Conservation (phyloP, 225 moss, liverwort and hornwort genomes). For the Sphagnum tenellum region DNA sequence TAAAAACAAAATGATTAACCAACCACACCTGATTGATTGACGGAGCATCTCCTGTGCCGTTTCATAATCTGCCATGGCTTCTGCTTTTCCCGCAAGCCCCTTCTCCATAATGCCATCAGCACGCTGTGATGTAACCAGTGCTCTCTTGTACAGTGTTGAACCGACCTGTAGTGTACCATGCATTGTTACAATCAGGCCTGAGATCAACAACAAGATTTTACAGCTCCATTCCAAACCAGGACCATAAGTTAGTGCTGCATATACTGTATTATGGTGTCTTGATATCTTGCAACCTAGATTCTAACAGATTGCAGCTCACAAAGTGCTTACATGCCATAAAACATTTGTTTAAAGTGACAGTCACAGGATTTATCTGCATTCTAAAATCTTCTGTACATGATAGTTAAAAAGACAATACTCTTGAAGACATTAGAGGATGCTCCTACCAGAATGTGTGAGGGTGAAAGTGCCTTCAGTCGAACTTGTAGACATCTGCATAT, state of each 20-base stretch:
- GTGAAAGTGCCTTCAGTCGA: conserved; percentile 58
- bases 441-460: conserved; percentile 72
- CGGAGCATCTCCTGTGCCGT: conserved; percentile 72
- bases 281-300: no score
- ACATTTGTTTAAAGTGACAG: no score
- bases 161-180: conserved; percentile 39
- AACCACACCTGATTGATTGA: conserved; percentile 59
- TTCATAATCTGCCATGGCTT: conserved; percentile 47
- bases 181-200: no score
- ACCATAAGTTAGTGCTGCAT: no score
- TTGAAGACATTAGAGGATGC: neutral
- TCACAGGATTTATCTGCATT: no score
- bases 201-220: no score
- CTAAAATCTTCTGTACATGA: no score
- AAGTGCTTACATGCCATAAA: no score
- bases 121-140: conserved; percentile 67
- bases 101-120: conserved; percentile 49
- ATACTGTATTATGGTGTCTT: no score
- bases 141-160: conserved; percentile 80
- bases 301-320: no score
- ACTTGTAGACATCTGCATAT: conserved; percentile 67
- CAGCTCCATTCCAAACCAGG: no score
- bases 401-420: neutral
- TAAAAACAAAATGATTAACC: neutral
- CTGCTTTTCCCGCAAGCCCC: conserved; percentile 12